These are phyloP conservation scores for Penicillium bovifimosum DNA, from an alignment of 495 filamentous ascomycete species.

Conservation along the genomic window DNA sequence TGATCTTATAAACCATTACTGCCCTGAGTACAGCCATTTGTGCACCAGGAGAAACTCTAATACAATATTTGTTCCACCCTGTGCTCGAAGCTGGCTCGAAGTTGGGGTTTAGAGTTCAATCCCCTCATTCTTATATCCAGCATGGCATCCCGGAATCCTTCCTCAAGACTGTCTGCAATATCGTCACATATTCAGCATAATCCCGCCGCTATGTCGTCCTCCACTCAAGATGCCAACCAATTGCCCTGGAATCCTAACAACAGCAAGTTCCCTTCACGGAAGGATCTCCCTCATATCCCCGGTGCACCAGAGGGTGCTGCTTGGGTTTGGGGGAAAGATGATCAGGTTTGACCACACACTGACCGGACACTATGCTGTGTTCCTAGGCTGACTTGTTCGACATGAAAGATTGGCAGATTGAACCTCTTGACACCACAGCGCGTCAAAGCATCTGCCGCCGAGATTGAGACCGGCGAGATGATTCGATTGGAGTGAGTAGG, in stretches of 20 bases:
- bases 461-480: slow-evolving; percentile 52
- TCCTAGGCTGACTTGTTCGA: neutral
- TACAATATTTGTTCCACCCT: neutral
- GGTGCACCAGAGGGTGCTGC: slow-evolving; percentile 46
- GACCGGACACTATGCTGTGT: neutral
- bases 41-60: neutral
- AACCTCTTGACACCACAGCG: slow-evolving; percentile 55
- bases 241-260: slow-evolving; percentile 52
- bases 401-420: slow-evolving; percentile 43
- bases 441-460: slow-evolving; percentile 43
- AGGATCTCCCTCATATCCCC: slow-evolving; percentile 45
- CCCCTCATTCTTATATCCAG: neutral
- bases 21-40: neutral
- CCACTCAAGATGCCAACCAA: slow-evolving; percentile 22
- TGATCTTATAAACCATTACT: neutral
- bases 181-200: slow-evolving; percentile 2
- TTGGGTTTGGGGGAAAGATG: slow-evolving; percentile 62
- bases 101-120: neutral
- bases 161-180: slow-evolving; percentile 9
- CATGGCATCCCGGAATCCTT: slow-evolving; percentile 9
- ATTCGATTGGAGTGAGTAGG: slow-evolving; percentile 39
- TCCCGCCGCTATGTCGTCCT: slow-evolving; percentile 2
- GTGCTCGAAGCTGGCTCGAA: neutral
- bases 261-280: slow-evolving; percentile 46
- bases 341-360: slow-evolving; percentile 36